Base-by-base conservation (phyloP, 352 stramenopile species). In the Globisporangium paroecandrum region DNA sequence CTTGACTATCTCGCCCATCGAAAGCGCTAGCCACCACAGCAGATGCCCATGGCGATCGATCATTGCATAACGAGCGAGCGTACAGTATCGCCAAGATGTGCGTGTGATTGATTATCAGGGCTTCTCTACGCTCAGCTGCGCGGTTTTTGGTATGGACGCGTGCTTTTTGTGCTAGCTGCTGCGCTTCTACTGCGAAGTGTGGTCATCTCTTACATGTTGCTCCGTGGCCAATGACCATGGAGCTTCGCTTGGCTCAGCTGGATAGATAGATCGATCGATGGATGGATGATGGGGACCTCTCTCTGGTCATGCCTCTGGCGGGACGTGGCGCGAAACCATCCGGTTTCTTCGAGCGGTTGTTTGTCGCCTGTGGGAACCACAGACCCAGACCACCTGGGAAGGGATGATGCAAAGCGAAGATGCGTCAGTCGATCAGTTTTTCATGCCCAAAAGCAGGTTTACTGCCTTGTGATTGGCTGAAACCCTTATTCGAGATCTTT, bases 281-380 rank as follows among this genome's bases (percentile, higher is more conserved):
- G 24, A 58, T 24, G 24, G 55, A 43, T 34, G 49, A 32, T 56
- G 49, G n/a, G 49, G 12, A 27, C n/a, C 47, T 12, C 34, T n/a
- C 15, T 47, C 41, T 10, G 15, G 12, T 4, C 13, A 9, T n/a
- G 41, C 41, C 15, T n/a, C 58, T 41, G 41, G 29, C 51, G n/a
- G 22, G 9, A 43, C 9, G 60, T 49, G 60, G 24, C 60, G 46
- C 34, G 15, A 56, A 66, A 66, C 41, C 60, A 66, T 51, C 60
- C 60, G 46, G 60, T 66, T 66, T 65, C 59, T n/a, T 57, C 59
- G 43, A 62, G 25, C 29, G 18, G 46, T 29, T 24, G 60, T 51
- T 6, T 24, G 60, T 51, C 18, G 43, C 41, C 41, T 49, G 41
- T 10, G 41, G 15, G 41, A 49, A 4, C 43, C 43, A 51, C 43